These are phyloP conservation scores for Epichloe festucae DNA, from an alignment of 2,329 filamentous ascomycete genomes.

Conservation along the genomic window DNA sequence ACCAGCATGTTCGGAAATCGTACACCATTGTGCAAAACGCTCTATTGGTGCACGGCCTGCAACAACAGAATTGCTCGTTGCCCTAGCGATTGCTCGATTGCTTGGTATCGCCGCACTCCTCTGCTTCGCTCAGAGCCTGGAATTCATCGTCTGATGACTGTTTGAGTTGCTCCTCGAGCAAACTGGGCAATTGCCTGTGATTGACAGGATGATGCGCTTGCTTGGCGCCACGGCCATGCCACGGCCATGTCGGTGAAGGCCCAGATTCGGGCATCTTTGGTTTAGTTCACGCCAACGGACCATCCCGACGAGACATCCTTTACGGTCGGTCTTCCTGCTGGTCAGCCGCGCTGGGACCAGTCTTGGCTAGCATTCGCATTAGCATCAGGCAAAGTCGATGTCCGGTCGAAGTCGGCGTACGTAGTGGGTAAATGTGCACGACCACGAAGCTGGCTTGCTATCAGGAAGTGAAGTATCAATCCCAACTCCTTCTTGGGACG, in stretches of 20 bases:
- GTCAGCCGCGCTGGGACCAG: too few relatives aligned
- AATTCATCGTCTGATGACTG: slow-evolving; percentile 19
- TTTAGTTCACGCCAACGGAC: slow-evolving; percentile 18
- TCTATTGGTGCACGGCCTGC: too few relatives aligned
- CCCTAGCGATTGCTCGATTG: too few relatives aligned
- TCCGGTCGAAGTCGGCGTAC: too few relatives aligned
- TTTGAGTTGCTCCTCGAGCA: slow-evolving; percentile 19
- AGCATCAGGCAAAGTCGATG: too few relatives aligned
- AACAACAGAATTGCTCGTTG: too few relatives aligned
- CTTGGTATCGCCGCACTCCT: too few relatives aligned
- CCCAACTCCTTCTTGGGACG: neutral
- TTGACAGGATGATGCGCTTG: slow-evolving; percentile 16
- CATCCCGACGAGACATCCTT: slow-evolving; percentile 25
- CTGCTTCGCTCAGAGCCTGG: slow-evolving; percentile 9
- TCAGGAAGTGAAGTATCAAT: neutral
- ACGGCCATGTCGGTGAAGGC: slow-evolving; percentile 14
- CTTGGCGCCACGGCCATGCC: neutral
- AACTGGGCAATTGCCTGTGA: slow-evolving; percentile 14
- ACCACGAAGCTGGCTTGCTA: neutral
- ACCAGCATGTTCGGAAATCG: too few relatives aligned
- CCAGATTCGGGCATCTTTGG: slow-evolving; percentile 24
- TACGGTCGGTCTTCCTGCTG: slow-evolving; percentile 10
- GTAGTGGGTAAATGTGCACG: too few relatives aligned
- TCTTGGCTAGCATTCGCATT: too few relatives aligned
- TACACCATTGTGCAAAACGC: too few relatives aligned